Conservation (phyloP, 2,329 filamentous ascomycete genomes). For the Hymenotorrendiella dingleyae region DNA sequence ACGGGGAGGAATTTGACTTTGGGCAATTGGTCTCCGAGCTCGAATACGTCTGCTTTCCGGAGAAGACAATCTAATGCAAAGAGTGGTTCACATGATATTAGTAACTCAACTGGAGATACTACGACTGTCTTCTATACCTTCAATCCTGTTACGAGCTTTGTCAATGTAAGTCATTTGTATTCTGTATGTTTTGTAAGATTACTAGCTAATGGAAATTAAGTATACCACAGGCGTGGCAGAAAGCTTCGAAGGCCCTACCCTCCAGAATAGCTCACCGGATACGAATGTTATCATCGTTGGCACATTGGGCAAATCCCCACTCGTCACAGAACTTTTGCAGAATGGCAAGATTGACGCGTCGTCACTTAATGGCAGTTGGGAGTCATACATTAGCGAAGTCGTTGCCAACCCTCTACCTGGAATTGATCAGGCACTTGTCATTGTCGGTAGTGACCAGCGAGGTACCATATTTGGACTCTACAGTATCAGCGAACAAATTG, state of each 20-base stretch:
- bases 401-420: constrained; percentile 52
- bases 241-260: constrained; percentile 40
- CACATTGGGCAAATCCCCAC: constrained; percentile 57
- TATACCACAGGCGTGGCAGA: constrained; percentile 37
- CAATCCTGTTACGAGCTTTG: constrained; percentile 20
- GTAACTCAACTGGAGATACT: neutral
- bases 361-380: constrained; percentile 58
- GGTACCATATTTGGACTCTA: constrained; percentile 67
- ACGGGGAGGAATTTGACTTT: constrained; percentile 57
- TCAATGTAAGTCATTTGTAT: constrained; percentile 20
- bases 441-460: constrained; percentile 60
- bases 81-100: constrained; percentile 15
- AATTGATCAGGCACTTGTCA: constrained; percentile 54
- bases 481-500: constrained; percentile 67
- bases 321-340: constrained; percentile 53
- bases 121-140: constrained; percentile 26
- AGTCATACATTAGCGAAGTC: constrained; percentile 57
- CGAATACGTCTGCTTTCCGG: no score
- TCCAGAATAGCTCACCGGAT: constrained; percentile 22
- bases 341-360: constrained; percentile 52
- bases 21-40: constrained; percentile 18
- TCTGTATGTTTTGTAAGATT: no score
- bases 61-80: constrained; percentile 1
- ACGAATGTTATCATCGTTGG: constrained; percentile 59
- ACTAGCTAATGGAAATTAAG: constrained; percentile 28